Evolutionary conservation across 139 green algal genomes (phyloP).

Genomic region (Chlamydomonas asymmetrica): DNA sequence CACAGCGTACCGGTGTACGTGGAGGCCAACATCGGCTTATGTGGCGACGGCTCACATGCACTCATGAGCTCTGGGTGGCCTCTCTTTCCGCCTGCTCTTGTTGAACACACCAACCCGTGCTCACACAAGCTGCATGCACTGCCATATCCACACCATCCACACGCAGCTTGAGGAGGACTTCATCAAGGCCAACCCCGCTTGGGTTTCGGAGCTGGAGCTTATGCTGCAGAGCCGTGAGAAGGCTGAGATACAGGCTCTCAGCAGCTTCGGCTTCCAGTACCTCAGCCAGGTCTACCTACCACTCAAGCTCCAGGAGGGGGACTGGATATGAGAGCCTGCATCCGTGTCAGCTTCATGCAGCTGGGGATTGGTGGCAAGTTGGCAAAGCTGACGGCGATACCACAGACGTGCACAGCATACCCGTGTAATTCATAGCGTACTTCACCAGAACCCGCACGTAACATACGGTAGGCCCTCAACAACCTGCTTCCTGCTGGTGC

Average conservation of each 20-base stretch:
- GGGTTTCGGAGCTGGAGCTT: slow-evolving; percentile 94
- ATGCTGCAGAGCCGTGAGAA: slow-evolving; percentile 89
- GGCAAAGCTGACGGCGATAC: no score
- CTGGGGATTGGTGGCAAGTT: background rate
- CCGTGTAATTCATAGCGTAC: no score
- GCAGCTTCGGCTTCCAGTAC: slow-evolving; percentile 94
- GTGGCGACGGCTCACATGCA: no score
- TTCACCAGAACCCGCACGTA: no score
- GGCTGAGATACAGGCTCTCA: slow-evolving; percentile 97
- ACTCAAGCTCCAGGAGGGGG: slow-evolving; percentile 88
- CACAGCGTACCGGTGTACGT: no score
- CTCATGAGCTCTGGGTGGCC: no score
- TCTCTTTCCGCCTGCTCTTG: no score
- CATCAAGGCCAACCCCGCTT: slow-evolving; percentile 88
- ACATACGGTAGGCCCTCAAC: no score
- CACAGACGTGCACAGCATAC: no score
- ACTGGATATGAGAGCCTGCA: slow-evolving; percentile 89
- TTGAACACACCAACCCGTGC: no score
- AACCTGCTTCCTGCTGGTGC: no score
- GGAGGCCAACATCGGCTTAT: no score
- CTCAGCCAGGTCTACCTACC: slow-evolving; percentile 85
- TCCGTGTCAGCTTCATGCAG: background rate
- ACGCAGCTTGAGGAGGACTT: slow-evolving; percentile 94
- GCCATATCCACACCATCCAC: background rate
- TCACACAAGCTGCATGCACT: background rate